phyloP scores from a whole-genome alignment of 441 rosid genomes.

The Croton laevigatus region DNA sequence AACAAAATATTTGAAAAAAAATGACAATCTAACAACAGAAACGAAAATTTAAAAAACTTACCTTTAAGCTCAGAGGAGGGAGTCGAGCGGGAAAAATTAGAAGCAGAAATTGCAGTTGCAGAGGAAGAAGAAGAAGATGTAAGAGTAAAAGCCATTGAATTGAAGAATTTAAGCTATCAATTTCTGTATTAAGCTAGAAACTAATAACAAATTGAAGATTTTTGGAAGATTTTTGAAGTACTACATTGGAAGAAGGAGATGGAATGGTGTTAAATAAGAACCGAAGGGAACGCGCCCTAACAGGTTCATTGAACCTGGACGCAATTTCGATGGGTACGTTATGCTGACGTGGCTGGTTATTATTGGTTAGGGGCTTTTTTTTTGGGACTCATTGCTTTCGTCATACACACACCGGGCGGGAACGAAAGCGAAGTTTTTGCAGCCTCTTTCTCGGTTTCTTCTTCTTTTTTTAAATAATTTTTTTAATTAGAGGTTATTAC shows the following conservation, averaged over 20 bases:
- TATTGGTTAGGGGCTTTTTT: slow-evolving; percentile 23
- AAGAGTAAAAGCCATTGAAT: slow-evolving; percentile 51
- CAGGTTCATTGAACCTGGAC: slow-evolving; percentile 76
- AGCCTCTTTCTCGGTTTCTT: background rate
- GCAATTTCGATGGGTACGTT: background rate
- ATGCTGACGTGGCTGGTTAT: slow-evolving; percentile 33
- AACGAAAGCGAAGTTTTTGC: background rate
- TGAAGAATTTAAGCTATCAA: background rate
- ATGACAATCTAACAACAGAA: no score
- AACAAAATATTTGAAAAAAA: background rate
- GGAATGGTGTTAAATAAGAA: slow-evolving; percentile 29
- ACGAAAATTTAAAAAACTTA: slow-evolving; percentile 4
- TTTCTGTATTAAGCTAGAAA: background rate
- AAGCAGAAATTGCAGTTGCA: slow-evolving; percentile 39
- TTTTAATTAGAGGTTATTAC: no score
- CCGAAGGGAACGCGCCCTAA: background rate
- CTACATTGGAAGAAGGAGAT: background rate
- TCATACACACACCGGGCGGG: slow-evolving; percentile 36
- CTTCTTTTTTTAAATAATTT: background rate
- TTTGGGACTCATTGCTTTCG: slow-evolving; percentile 36
- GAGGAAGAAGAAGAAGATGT: slow-evolving; percentile 45
- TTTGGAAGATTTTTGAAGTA: background rate
- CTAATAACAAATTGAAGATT: background rate
- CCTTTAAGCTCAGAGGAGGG: slow-evolving; percentile 50
- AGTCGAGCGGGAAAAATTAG: slow-evolving; percentile 34